Evolutionary conservation across 805 yeast species (phyloP).

Genomic region (Scheffersomyces stipitis): DNA sequence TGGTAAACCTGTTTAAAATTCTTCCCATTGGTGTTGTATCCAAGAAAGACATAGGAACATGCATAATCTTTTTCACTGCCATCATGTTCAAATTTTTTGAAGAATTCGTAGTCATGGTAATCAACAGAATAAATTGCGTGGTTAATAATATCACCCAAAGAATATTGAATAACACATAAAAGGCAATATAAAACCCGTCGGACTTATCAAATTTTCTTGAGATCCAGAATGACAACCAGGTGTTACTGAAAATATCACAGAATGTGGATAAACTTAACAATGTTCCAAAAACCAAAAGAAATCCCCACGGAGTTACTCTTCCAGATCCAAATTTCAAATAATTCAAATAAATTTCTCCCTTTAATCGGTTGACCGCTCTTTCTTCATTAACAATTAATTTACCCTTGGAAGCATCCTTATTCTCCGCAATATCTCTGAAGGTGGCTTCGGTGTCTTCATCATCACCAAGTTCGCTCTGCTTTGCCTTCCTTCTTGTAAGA

Average conservation of each 20-base stretch:
- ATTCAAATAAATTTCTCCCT: conserved; percentile 10
- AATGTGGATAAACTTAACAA: conserved; percentile 11
- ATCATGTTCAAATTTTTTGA: conserved; percentile 57
- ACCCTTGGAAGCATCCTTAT: conserved; percentile 7
- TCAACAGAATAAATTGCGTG: conserved; percentile 45
- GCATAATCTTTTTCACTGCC: conserved; percentile 61
- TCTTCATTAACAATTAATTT: conserved; percentile 20
- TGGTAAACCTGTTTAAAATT: conserved; percentile 80
- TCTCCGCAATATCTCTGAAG: background rate
- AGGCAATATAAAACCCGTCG: conserved; percentile 67
- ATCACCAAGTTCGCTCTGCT: background rate
- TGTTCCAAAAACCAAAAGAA: conserved; percentile 5
- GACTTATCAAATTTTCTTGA: conserved; percentile 23
- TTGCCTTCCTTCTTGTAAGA: background rate
- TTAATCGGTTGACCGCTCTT: conserved; percentile 13
- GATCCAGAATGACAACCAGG: conserved; percentile 26
- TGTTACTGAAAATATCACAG: conserved; percentile 18
- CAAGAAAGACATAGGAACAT: conserved; percentile 79
- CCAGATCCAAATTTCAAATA: conserved; percentile 16
- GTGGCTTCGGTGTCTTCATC: background rate
- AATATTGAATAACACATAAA: conserved; percentile 63
- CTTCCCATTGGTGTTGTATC: conserved; percentile 90
- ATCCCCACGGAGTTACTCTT: conserved; percentile 2
- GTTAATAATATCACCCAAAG: conserved; percentile 46
- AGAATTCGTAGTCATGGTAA: conserved; percentile 51